Conservation (phyloP, 768 basidiomycete species). For the Lentinula sp. region DNA sequence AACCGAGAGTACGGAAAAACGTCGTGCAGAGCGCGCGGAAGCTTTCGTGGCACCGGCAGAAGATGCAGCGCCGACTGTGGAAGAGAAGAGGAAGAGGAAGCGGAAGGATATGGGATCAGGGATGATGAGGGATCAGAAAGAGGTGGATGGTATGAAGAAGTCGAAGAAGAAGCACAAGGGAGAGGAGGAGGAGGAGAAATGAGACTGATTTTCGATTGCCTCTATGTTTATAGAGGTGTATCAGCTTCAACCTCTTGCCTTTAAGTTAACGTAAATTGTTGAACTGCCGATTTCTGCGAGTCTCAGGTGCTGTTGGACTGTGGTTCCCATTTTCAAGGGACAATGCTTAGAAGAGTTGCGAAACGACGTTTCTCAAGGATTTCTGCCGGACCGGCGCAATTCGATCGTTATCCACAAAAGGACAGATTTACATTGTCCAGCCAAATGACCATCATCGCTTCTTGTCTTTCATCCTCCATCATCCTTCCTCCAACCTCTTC, state of each 20-base stretch:
- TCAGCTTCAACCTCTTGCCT: too few relatives aligned
- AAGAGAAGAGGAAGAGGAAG: conserved; percentile 62
- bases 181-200: background rate
- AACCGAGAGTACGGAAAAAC: conserved; percentile 65
- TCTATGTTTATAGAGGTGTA: background rate
- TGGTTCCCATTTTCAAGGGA: too few relatives aligned
- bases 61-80: conserved; percentile 61
- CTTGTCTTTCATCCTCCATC: background rate
- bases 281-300: too few relatives aligned
- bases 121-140: conserved; percentile 32
- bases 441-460: background rate
- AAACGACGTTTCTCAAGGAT: too few relatives aligned
- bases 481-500: background rate
- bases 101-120: conserved; percentile 33
- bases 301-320: too few relatives aligned
- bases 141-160: conserved; percentile 20
- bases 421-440: background rate
- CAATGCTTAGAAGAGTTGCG: too few relatives aligned
- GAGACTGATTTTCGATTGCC: background rate
- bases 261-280: too few relatives aligned
- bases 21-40: conserved; percentile 77
- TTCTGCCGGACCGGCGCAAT: background rate
- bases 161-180: conserved; percentile 11
- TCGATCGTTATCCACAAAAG: background rate
- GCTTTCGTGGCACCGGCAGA: conserved; percentile 89